Conservation (phyloP, 2,329 filamentous ascomycete species). For the Emericellopsis cladophorae region DNA sequence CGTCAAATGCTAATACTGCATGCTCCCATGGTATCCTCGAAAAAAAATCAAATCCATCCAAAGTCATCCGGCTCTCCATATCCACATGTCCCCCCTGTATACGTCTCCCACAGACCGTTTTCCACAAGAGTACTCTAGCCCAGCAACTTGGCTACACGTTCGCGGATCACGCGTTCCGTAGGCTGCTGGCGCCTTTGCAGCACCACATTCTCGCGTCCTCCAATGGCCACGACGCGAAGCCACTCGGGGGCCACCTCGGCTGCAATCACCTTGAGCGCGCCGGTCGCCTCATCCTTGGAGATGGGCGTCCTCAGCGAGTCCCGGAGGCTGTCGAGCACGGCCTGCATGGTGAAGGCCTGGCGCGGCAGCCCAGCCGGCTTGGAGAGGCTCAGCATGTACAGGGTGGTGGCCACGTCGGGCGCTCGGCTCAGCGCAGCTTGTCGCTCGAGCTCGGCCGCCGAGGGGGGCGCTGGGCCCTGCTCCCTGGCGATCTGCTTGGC, state of each 20-base stretch:
- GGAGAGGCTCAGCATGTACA: slow-evolving; percentile 52
- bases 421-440: slow-evolving; percentile 54
- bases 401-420: slow-evolving; percentile 53
- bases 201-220: slow-evolving; percentile 43
- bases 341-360: slow-evolving; percentile 53
- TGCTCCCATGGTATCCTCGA: no score
- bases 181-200: slow-evolving; percentile 32
- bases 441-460: slow-evolving; percentile 45
- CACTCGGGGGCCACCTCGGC: slow-evolving; percentile 43
- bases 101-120: no score
- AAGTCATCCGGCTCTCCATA: no score
- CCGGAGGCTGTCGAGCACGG: slow-evolving; percentile 50
- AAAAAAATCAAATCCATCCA: no score
- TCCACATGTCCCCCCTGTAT: no score
- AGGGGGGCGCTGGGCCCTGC: slow-evolving; percentile 27
- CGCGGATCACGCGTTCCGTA: slow-evolving; percentile 20
- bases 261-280: slow-evolving; percentile 38
- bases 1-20: no score
- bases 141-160: slow-evolving; percentile 21
- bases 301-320: slow-evolving; percentile 51
- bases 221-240: slow-evolving; percentile 37
- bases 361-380: slow-evolving; percentile 34
- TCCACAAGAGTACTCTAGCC: not conserved
- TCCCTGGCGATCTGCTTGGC: slow-evolving; percentile 51
- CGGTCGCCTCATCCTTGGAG: slow-evolving; percentile 36